phyloP scores from a whole-genome alignment of 2,329 filamentous ascomycete species.

The Colletotrichum tropicale region DNA sequence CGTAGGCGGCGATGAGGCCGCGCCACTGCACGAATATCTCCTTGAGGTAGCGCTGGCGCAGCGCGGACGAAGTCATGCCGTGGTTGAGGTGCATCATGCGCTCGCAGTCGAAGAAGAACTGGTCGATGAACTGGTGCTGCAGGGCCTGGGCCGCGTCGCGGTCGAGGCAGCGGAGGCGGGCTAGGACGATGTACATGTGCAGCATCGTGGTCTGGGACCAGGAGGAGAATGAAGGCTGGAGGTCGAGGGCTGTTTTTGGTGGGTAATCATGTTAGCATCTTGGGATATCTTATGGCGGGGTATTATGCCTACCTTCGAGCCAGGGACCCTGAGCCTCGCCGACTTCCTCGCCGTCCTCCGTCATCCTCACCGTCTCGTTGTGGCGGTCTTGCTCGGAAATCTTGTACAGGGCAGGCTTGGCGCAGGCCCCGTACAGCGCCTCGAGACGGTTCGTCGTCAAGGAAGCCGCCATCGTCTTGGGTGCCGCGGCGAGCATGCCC shows the following conservation, averaged over 20 bases:
- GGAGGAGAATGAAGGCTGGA: conserved; percentile 88
- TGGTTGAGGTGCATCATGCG: conserved; percentile 83
- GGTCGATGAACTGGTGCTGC: conserved; percentile 90
- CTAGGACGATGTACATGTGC: conserved; percentile 91
- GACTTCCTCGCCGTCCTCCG: conserved; percentile 81
- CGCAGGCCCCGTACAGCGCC: conserved; percentile 77
- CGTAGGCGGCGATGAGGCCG: conserved; percentile 81
- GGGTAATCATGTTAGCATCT: background rate
- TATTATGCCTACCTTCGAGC: conserved; percentile 70
- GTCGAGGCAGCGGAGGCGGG: conserved; percentile 81
- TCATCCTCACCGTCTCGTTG: conserved; percentile 70
- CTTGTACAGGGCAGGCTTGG: conserved; percentile 74
- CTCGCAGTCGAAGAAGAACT: conserved; percentile 92
- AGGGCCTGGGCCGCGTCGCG: conserved; percentile 72
- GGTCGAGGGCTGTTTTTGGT: conserved; percentile 67
- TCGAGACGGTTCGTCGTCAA: conserved; percentile 43
- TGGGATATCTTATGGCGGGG: background rate
- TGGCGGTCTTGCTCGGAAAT: conserved; percentile 72
- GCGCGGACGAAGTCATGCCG: conserved; percentile 63
- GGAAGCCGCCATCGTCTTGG: conserved; percentile 16
- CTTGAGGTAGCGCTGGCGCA: conserved; percentile 74
- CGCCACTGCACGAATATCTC: conserved; percentile 95
- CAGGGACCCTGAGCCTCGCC: conserved; percentile 78
- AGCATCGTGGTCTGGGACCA: conserved; percentile 97
- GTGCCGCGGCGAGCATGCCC: conserved; percentile 11